Conservation (phyloP, 139 green algal genomes). For the Mesostigma viride region DNA sequence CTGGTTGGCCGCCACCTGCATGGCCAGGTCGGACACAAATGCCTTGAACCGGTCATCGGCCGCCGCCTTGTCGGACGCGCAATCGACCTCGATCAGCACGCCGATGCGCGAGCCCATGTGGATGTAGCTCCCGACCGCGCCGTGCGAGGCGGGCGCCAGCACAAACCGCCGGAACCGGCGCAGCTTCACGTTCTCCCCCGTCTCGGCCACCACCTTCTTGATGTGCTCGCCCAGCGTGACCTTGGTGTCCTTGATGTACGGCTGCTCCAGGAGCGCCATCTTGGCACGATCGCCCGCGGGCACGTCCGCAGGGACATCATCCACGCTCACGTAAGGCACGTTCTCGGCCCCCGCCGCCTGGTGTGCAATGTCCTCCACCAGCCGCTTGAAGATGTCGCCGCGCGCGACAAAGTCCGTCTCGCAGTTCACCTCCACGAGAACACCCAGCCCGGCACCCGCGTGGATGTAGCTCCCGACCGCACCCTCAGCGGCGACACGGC, state of each 20-base stretch:
- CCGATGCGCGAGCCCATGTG: constrained; percentile 72
- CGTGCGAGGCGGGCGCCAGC: constrained; percentile 60
- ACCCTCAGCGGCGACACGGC: constrained; percentile 77
- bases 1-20: constrained; percentile 37
- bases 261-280: constrained; percentile 71
- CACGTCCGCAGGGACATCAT: constrained; percentile 66
- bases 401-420: constrained; percentile 97
- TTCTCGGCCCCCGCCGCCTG: constrained; percentile 52
- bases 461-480: constrained; percentile 86
- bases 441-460: constrained; percentile 57
- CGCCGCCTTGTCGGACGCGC: constrained; percentile 91
- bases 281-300: constrained; percentile 72
- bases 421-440: constrained; percentile 72
- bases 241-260: constrained; percentile 81
- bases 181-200: constrained; percentile 66
- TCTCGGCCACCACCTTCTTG: constrained; percentile 70
- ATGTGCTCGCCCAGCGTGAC: constrained; percentile 83
- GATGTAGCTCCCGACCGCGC: constrained; percentile 75
- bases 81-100: constrained; percentile 60
- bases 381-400: constrained; percentile 73
- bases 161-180: no score
- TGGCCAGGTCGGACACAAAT: constrained; percentile 52
- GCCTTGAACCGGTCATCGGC: constrained; percentile 73
- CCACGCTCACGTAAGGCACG: constrained; percentile 39
- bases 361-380: constrained; percentile 66